Evolutionary conservation across 176 grass and related monocot species (phyloP), one percentile per base, ranked within the genome.

Genomic region (Calamus simplicifolius): DNA sequence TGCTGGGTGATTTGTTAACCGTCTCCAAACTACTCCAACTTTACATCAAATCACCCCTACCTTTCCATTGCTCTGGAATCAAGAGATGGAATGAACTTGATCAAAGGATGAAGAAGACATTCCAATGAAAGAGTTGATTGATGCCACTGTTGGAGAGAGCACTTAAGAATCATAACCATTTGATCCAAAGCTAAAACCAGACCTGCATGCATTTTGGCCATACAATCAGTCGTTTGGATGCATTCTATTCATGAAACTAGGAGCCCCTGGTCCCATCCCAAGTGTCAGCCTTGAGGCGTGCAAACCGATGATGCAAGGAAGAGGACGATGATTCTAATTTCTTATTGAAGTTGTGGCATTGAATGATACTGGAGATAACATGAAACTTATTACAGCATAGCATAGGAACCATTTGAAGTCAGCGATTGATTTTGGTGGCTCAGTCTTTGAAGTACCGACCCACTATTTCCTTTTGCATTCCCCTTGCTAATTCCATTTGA

Each of bases 91-190:
- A 86, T 90, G 87, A 48, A 90, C 76, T 63, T 82, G 87, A 63
- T 90, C 87, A 28, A 82, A 82, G 4, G 87, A 74, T 35, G 87
- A 90, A 65, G 80, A 86, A 26, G 79, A 82, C 53, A 85, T 62
- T 48, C 74, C 68, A 54, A 30, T 54, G 5, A 63, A 49, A 77
- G 78, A 70, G 64, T 82, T 80, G 43, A 48, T 80, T 69, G 73
- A 57, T 18, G 71, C 61, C 25, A 73, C 59, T 54, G 50, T 27
- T 49, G 51, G 23, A 71, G 68, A 71, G 27, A 49, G 61, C 35
- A 48, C 21, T 52, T 28, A 23, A 1, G 81, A 85, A 68, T 85
- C 83, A 54, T 85, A 89, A 16, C 80, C 65, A 73, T 95, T 95
- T 64, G 85, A 89, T 63, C 75, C 83, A 51, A 75, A 96, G 52